Base-by-base conservation (phyloP, 805 yeast species). In the Yamadazyma tumulicola region DNA sequence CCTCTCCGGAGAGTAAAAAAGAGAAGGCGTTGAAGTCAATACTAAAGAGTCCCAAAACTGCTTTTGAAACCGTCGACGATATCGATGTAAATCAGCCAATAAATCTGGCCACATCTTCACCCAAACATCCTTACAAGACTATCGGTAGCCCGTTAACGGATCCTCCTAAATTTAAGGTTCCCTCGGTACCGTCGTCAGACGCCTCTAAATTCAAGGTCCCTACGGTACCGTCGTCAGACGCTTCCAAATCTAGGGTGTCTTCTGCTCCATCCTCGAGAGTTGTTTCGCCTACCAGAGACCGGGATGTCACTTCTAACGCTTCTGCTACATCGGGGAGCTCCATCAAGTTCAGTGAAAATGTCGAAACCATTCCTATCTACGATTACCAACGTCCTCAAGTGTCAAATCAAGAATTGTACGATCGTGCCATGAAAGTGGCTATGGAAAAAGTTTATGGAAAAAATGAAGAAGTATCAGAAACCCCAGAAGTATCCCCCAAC, bases 381-480 rank as follows among this genome's bases (percentile, higher is more conserved):
- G 22, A 37, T 5, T 28, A 28, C 15, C 35, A 19, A 7, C 19
- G 17, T 13, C 35, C 39, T 6, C 27, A 37, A 28, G 25, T 27
- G 3, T 32, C 41, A 9, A 41, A 35, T 52, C 74, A 18, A 71
- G 81, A 77, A 42, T 61, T 77, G 64, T 79, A 78, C 45, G 65
- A 64, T 14, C 59, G 60, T 43, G 85, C 85, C 0, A 61, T 71
- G 41, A 72, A 71, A 42, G 71, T 73, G 10, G 85, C 85, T 0
- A 59, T 68, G 51, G 67, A 64, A 39, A 75, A 66, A 38, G 83
- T 79, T 1, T 77, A 77, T 47, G 81, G 80, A 5, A 61, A 55
- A 29, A 24, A 29, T 13, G 13, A 26, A 11, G 11, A 20, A n/a
- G 23, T 29, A 16, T 15, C 5, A 23, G 20, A 17, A 21, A 12